Percentiles rank a stretch among this genome's conserved stretches.
These are phyloP conservation scores for Cephaloascus albidus DNA, from an alignment of 805 yeast genomes.

Conservation along the genomic window DNA sequence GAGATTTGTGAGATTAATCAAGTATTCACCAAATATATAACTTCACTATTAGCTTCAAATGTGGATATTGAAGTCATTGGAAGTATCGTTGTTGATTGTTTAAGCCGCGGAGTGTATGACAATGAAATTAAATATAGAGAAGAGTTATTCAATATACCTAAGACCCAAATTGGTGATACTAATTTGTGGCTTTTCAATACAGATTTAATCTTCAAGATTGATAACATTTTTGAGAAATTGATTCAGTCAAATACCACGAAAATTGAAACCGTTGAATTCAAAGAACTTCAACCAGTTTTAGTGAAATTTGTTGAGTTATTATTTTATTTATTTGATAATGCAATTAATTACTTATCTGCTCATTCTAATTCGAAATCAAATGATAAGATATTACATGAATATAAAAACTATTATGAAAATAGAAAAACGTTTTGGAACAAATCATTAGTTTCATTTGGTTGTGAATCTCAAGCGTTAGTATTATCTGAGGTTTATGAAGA, in stretches of 20 bases:
- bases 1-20: conserved; percentile 11
- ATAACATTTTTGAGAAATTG: conserved; percentile 27
- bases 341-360: background rate
- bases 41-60: conserved; percentile 8
- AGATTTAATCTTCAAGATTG: conserved; percentile 25
- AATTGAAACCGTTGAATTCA: background rate
- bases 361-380: conserved; percentile 5
- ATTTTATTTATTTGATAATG: conserved; percentile 2
- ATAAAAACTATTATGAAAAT: conserved; percentile 21
- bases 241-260: conserved; percentile 5
- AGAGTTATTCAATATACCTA: conserved; percentile 19
- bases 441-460: conserved; percentile 39
- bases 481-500: conserved; percentile 64
- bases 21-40: conserved; percentile 19
- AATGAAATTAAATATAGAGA: conserved; percentile 29
- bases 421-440: conserved; percentile 46
- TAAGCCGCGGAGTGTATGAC: conserved; percentile 21
- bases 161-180: conserved; percentile 13
- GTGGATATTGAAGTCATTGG: conserved; percentile 9
- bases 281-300: conserved; percentile 1
- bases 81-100: conserved; percentile 14
- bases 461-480: conserved; percentile 43
- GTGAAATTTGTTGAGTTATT: background rate
- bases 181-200: conserved; percentile 42
- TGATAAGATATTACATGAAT: conserved; percentile 15